phyloP scores from a whole-genome alignment of 371 early-diverging fungal genomes.

The Mucor indicus region DNA sequence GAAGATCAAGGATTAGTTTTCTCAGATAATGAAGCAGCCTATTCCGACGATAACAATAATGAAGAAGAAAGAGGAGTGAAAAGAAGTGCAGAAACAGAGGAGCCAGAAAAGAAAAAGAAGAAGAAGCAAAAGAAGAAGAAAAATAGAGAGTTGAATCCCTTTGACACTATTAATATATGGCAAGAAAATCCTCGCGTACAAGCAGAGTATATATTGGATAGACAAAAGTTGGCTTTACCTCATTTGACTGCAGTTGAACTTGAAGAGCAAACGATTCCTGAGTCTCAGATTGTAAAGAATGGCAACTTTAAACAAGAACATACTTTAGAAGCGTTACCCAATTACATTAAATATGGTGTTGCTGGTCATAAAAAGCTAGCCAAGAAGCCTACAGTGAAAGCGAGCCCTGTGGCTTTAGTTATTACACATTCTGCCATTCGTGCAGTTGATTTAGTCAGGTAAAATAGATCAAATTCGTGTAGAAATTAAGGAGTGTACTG shows the following conservation, averaged over 20 bases:
- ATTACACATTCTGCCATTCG: conserved; percentile 76
- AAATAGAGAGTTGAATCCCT: conserved; percentile 31
- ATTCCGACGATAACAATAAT: conserved; percentile 21
- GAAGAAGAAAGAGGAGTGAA: conserved; percentile 16
- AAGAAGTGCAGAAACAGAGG: conserved; percentile 30
- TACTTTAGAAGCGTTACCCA: conserved; percentile 49
- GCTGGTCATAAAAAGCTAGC: conserved; percentile 48
- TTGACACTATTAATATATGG: conserved; percentile 42
- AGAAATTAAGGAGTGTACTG: neutral
- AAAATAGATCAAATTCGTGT: neutral
- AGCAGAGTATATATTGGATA: conserved; percentile 44
- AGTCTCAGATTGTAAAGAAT: conserved; percentile 44
- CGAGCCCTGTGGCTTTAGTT: conserved; percentile 68
- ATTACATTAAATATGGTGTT: conserved; percentile 59
- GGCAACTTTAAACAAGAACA: conserved; percentile 52
- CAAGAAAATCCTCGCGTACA: conserved; percentile 35
- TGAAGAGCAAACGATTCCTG: conserved; percentile 48
- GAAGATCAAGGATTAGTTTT: conserved; percentile 43
- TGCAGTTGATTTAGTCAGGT: conserved; percentile 67
- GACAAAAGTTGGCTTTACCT: conserved; percentile 49
- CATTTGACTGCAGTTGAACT: conserved; percentile 49
- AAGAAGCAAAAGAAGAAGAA: conserved; percentile 58
- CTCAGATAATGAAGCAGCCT: conserved; percentile 35
- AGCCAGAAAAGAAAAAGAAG: conserved; percentile 30
- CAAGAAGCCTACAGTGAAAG: conserved; percentile 47